Evolutionary conservation across 768 basidiomycete species (phyloP).

Genomic region (Rhodotorula graminis): DNA sequence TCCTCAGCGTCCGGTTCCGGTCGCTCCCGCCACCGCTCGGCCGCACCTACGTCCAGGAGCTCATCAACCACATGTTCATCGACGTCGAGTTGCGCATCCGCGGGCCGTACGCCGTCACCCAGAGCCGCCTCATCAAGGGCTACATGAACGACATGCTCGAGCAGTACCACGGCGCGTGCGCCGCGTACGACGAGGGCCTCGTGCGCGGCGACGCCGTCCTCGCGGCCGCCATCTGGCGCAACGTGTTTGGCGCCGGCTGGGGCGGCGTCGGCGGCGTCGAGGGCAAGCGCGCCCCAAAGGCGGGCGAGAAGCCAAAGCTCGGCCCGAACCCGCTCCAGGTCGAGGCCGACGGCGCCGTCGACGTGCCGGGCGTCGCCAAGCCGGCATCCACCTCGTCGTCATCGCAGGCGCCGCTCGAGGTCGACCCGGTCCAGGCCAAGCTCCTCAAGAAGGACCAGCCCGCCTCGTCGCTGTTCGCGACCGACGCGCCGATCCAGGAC

Average conservation of each 20-base stretch:
- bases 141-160: conserved; percentile 83
- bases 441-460: conserved; percentile 37
- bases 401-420: conserved; percentile 1
- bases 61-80: conserved; percentile 92
- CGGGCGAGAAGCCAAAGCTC: conserved; percentile 50
- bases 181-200: conserved; percentile 65
- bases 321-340: conserved; percentile 48
- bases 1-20: conserved; percentile 80
- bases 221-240: conserved; percentile 84
- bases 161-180: conserved; percentile 77
- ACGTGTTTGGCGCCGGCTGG: conserved; percentile 78
- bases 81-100: conserved; percentile 88
- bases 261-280: conserved; percentile 49
- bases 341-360: neutral
- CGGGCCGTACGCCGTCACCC: conserved; percentile 63
- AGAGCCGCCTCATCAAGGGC: conserved; percentile 61
- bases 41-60: conserved; percentile 65
- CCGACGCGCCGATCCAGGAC: conserved; percentile 46
- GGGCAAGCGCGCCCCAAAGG: conserved; percentile 52
- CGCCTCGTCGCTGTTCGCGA: conserved; percentile 55
- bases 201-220: conserved; percentile 73
- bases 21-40: conserved; percentile 68
- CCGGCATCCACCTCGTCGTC: neutral
- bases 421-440: conserved; percentile 40
- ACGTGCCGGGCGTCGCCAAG: too few species aligned